Evolutionary conservation across 768 basidiomycete species (phyloP), one percentile per base, ranked within the genome.

Genomic region (Tremella yokohamensis): DNA sequence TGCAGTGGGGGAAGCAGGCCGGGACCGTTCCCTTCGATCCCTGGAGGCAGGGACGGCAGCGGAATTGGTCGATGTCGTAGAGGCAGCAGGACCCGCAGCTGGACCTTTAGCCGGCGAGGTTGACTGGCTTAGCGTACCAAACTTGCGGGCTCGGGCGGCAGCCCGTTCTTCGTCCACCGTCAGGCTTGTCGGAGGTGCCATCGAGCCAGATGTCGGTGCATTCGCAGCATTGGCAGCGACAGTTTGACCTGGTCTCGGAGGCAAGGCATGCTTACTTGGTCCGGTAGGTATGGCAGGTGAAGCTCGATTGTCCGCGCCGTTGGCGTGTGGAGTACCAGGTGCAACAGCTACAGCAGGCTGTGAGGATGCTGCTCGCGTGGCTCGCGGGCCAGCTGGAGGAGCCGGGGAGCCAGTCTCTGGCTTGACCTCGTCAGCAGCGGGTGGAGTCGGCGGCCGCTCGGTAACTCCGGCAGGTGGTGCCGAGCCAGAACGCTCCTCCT

Each of bases 91-190:
- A 52, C 54, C 56, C 44, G 60, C 25, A 8, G 69, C 61, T 19
- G 54, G n/a, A 18, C 48, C 48, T 0, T 49, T 44, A 39, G 66
- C 53, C 0, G 49, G 29, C 29, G 29, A 34, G 11, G 29, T 40
- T 29, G 69, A 58, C 58, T 58, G 52, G 7, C 61, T 50, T 51
- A 67, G 47, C 0, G 57, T 58, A 15, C 70, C 70, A 47, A 72
- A 72, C 40, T 65, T 64, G 40, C 62, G 63, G 3, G 70, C 70
- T 42, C 70, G 61, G 8, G 68, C 66, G 1, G 68, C 68, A 2
- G 61, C 63, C 13, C 68, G 56, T 22, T 66, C 70, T 54, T 68
- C 70, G 26, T 69, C 68, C 4, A 66, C 60, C 3, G 63, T 49
- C 12, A 64, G 52, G 29, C 47, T 56, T 3, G 61, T 20, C 3